Percentiles rank a stretch among this genome's conserved stretches.
Conservation (phyloP, 2,329 filamentous ascomycete genomes). For the Drechslerella coelobrocha region DNA sequence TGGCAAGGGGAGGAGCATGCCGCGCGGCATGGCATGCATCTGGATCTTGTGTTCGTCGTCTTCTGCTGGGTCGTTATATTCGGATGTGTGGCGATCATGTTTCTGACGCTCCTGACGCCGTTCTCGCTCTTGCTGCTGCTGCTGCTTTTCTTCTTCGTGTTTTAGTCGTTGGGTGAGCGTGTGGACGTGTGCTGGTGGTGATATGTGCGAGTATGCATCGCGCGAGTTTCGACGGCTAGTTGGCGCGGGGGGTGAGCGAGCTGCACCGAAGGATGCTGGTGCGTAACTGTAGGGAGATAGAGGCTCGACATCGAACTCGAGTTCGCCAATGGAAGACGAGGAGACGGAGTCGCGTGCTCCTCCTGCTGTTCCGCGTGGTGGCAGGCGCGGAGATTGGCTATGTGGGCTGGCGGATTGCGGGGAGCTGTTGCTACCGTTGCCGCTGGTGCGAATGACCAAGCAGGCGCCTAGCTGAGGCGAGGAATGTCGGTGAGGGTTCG, state of each 20-base stretch:
- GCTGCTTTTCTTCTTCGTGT: slow-evolving; percentile 16
- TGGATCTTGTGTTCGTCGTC: slow-evolving; percentile 41
- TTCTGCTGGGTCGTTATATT: slow-evolving; percentile 12
- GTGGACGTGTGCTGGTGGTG: slow-evolving; percentile 18
- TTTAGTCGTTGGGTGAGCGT: slow-evolving; percentile 21
- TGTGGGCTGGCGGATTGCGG: slow-evolving; percentile 28
- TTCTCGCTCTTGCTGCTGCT: not conserved
- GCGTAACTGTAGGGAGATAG: slow-evolving; percentile 38
- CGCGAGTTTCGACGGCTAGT: slow-evolving; percentile 36
- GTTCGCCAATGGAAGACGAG: slow-evolving; percentile 15
- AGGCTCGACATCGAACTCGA: slow-evolving; percentile 48
- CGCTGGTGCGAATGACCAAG: slow-evolving; percentile 36
- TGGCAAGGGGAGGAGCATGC: slow-evolving; percentile 40
- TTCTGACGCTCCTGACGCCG: not conserved
- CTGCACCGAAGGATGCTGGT: slow-evolving; percentile 15
- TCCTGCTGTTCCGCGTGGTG: too few relatives aligned
- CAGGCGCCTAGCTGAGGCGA: slow-evolving; percentile 30
- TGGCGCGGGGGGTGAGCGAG: slow-evolving; percentile 16
- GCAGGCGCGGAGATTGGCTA: slow-evolving; percentile 5
- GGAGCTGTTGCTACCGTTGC: slow-evolving; percentile 11
- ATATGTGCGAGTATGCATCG: slow-evolving; percentile 33
- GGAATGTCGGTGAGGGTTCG: slow-evolving; percentile 13
- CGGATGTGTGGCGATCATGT: not conserved
- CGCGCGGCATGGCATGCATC: slow-evolving; percentile 45
- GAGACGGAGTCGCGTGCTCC: slow-evolving; percentile 18